These are phyloP conservation scores for Lupinus albus DNA, from an alignment of 306 rosid species.

Conservation along the genomic window DNA sequence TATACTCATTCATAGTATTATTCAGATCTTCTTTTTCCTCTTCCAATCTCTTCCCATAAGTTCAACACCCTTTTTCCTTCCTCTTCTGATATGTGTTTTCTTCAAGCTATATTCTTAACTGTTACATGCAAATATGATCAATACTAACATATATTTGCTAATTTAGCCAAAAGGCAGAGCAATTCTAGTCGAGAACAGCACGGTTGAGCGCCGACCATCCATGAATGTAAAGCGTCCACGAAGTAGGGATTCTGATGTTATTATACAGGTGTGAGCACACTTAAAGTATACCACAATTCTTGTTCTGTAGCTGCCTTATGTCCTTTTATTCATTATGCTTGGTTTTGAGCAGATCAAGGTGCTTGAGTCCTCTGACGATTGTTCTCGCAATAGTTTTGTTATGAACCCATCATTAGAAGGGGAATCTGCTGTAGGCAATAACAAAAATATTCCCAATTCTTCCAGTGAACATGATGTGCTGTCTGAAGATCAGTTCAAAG, in stretches of 20 bases:
- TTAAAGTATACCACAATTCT: conserved; percentile 30
- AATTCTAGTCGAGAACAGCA: conserved; percentile 65
- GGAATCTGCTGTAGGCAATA: conserved; percentile 39
- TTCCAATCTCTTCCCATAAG: neutral
- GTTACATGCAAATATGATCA: conserved; percentile 32
- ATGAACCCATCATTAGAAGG: conserved; percentile 44
- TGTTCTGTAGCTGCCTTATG: conserved; percentile 28
- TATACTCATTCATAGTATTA: neutral
- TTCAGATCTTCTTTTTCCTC: neutral
- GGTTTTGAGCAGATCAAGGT: conserved; percentile 61
- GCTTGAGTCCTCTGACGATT: conserved; percentile 50
- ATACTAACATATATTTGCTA: conserved; percentile 41
- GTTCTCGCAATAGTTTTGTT: conserved; percentile 42
- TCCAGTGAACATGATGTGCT: conserved; percentile 36
- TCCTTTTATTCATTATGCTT: conserved; percentile 39
- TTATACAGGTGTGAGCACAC: conserved; percentile 64
- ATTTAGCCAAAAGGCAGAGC: conserved; percentile 72
- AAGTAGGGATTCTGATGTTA: conserved; percentile 63
- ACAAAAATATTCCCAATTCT: conserved; percentile 37
- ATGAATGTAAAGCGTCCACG: conserved; percentile 53
- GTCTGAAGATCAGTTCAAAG: conserved; percentile 50
- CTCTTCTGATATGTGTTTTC: conserved; percentile 32
- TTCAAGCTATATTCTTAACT: conserved; percentile 22
- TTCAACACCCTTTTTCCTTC: neutral
- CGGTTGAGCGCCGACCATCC: conserved; percentile 71